Base-by-base conservation (phyloP, 768 basidiomycete species). In the Xerocomus spinulosus region DNA sequence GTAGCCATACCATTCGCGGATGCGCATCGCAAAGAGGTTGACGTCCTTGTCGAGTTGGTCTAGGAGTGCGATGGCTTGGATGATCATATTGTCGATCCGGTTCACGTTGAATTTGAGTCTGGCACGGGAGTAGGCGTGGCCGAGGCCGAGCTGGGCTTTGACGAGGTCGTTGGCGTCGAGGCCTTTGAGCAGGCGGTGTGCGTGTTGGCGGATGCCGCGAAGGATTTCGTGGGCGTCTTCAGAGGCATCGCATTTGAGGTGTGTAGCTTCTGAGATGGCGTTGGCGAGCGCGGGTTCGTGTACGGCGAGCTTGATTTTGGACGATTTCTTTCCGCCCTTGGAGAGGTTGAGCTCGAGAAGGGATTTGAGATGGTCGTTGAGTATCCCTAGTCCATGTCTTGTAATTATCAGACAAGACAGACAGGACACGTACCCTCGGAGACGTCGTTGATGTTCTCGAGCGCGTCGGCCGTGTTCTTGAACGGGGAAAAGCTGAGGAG, bases 1-100 rank as follows among this genome's bases (percentile, higher is more conserved):
- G 73, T 94, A 97, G 7, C 95, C 95, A 68, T 98, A 98, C 95
- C 95, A 98, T 68, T 98, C 95, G 59, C 95, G 79, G 42, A 96
- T 84, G 28, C 95, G 89, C 95, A 98, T 98, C 17, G 93, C 87
- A 68, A 98, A 97, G 25, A 94, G 82, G 74, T 98, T 98, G 69
- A 97, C 92, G 68, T 98, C 95, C 76, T 97, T 98, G 80, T 98
- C 95, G 61, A 97, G 86, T 62, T 97, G 94, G 73, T 98, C 95
- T 60, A 96, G 88, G 49, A 97, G 84, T 5, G 94, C 90, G 65
- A 98, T 97, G 50, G 95, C 95, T 71, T 97, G 95, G 59, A 98
- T 98, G 71, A 98, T 97, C 95, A 98, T 98, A 77, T 98, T 96
- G 72, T 96, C 93, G 48, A 90, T 81, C 44, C 91, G 79, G 76